Conservation (phyloP, 768 basidiomycete species). For the Hygrophorus russula region DNA sequence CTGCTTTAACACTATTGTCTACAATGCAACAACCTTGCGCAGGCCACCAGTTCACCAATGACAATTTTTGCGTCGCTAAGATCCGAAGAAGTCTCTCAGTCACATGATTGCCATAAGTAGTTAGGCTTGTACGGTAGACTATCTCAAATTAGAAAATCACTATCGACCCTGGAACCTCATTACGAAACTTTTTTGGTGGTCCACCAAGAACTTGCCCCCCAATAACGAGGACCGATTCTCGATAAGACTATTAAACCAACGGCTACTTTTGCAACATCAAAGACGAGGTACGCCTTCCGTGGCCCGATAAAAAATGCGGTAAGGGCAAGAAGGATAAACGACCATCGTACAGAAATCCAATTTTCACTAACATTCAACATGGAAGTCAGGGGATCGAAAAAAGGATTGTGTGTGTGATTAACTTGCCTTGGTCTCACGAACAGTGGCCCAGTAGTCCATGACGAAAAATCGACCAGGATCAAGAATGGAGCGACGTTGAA, state of each 20-base stretch:
- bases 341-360: constrained; percentile 37
- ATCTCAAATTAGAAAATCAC: too few species aligned
- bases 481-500: constrained; percentile 54
- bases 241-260: constrained; percentile 33
- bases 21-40: too few species aligned
- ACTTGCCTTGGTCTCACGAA: constrained; percentile 33
- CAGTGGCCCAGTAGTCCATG: constrained; percentile 32
- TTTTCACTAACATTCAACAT: constrained; percentile 25
- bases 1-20: too few species aligned
- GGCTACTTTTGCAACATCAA: constrained; percentile 44
- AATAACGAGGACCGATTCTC: constrained; percentile 39
- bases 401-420: background rate
- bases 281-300: constrained; percentile 53
- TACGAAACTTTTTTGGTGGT: background rate
- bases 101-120: background rate
- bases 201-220: constrained; percentile 21
- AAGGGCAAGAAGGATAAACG: constrained; percentile 35
- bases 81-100: background rate
- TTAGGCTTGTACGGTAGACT: too few species aligned
- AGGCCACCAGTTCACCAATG: too few species aligned
- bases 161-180: too few species aligned
- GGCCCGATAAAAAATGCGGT: constrained; percentile 59
- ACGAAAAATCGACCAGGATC: constrained; percentile 49
- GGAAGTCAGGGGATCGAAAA: constrained; percentile 4
- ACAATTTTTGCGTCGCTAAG: too few species aligned